Evolutionary conservation across 192 early-diverging fungal species (phyloP).

Genomic region (Phycomyces nitens): DNA sequence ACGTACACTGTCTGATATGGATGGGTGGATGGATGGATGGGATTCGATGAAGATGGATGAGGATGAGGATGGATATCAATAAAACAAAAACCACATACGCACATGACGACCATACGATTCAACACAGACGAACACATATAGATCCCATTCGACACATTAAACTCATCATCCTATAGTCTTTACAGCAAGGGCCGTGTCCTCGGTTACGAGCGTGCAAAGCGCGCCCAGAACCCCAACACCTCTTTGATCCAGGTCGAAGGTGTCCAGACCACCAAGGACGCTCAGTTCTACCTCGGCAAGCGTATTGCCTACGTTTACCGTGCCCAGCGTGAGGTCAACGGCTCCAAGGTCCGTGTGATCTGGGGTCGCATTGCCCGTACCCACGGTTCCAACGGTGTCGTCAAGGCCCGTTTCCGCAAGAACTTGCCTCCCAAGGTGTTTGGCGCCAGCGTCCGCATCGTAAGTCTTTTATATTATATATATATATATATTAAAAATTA

Average conservation of each 20-base stretch:
- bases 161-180: conserved; percentile 63
- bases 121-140: neutral
- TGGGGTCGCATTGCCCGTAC: conserved; percentile 95
- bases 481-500: neutral
- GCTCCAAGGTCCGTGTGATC: conserved; percentile 93
- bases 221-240: conserved; percentile 86
- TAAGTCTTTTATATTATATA: conserved; percentile 49
- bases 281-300: conserved; percentile 98
- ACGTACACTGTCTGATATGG: neutral
- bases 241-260: conserved; percentile 93
- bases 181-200: conserved; percentile 97
- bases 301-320: conserved; percentile 97
- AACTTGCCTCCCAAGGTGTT: conserved; percentile 96
- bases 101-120: neutral
- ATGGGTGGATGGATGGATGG: neutral
- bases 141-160: neutral
- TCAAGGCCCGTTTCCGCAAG: conserved; percentile 94
- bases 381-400: conserved; percentile 95
- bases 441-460: conserved; percentile 88
- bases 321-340: conserved; percentile 81
- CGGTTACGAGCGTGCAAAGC: conserved; percentile 92
- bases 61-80: neutral
- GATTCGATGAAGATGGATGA: neutral
- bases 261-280: conserved; percentile 84
- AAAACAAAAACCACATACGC: neutral